Percentiles rank a stretch among this genome's conserved stretches.
Evolutionary conservation across 73 alveolate species (phyloP).

Genomic region (Tetrahymena thermophila): DNA sequence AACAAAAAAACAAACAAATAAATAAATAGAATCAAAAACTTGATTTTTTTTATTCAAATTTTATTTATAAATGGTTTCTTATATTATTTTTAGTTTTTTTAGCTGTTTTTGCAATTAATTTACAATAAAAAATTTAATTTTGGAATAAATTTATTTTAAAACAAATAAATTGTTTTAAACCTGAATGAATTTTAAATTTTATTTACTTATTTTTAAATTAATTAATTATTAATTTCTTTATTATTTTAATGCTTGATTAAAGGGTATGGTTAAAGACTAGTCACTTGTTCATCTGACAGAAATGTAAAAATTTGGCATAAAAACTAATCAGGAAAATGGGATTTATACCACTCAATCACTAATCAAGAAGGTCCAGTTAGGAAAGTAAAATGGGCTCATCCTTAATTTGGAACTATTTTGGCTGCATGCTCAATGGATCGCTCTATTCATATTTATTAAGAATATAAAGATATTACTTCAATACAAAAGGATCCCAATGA

Average conservation of each 20-base stretch:
- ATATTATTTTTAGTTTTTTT: no score
- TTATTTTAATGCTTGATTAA: neutral
- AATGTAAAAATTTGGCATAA: constrained; percentile 51
- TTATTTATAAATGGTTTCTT: no score
- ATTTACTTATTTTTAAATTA: no score
- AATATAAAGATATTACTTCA: constrained; percentile 19
- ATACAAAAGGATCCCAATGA: neutral
- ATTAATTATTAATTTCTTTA: no score
- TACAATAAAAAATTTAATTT: no score
- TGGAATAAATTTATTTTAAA: no score
- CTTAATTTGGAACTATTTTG: constrained; percentile 46
- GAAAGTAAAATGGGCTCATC: constrained; percentile 56
- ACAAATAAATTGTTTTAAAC: no score
- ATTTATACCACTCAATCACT: constrained; percentile 10
- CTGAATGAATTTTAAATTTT: no score
- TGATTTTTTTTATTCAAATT: no score
- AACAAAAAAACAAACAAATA: no score
- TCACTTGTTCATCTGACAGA: constrained; percentile 47
- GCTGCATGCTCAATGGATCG: constrained; percentile 50
- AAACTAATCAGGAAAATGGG: constrained; percentile 17
- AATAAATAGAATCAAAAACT: no score
- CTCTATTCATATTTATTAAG: constrained; percentile 37
- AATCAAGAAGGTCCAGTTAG: constrained; percentile 34
- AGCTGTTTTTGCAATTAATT: no score
- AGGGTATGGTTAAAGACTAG: constrained; percentile 48